A percentile compares a stretch with the other conserved stretches of the same genome.
These are phyloP conservation scores for Spongiforma sp. DNA, from an alignment of 1,284 basidiomycete genomes.

Conservation along the genomic window DNA sequence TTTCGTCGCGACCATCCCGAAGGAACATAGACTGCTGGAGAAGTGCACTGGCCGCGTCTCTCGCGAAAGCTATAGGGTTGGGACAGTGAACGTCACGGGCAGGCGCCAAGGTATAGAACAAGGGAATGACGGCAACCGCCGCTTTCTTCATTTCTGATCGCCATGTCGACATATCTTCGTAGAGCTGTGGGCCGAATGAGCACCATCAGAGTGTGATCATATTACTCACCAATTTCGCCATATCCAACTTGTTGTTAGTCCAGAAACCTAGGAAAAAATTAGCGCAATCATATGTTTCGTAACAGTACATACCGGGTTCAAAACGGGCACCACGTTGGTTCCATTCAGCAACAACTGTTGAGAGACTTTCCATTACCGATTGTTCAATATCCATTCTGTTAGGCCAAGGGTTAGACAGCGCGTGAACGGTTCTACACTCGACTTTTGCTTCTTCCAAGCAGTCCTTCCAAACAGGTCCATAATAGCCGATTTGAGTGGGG, in stretches of 20 bases:
- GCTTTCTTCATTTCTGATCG: not conserved
- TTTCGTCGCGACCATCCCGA: not conserved
- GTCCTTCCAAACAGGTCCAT: not conserved
- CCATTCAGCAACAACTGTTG: not conserved
- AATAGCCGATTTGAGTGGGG: not conserved
- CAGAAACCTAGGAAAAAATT: not conserved
- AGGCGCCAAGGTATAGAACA: not conserved
- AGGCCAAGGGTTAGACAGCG: not conserved
- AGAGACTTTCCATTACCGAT: not conserved
- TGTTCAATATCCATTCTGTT: not conserved
- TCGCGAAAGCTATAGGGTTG: not conserved
- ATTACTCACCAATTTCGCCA: not conserved
- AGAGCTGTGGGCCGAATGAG: not conserved
- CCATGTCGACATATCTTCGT: not conserved
- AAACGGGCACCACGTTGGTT: not conserved
- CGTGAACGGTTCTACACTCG: not conserved
- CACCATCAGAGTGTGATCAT: not conserved
- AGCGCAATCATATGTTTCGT: not conserved
- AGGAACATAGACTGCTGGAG: not conserved
- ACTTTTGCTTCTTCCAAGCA: not conserved
- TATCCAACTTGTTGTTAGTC: not conserved
- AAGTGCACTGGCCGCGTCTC: not conserved
- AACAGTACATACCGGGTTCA: not conserved
- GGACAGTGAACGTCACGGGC: not conserved
- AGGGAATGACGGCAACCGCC: not conserved